Conservation (phyloP, 441 rosid species). For the Euphorbia schlechtendalii region DNA sequence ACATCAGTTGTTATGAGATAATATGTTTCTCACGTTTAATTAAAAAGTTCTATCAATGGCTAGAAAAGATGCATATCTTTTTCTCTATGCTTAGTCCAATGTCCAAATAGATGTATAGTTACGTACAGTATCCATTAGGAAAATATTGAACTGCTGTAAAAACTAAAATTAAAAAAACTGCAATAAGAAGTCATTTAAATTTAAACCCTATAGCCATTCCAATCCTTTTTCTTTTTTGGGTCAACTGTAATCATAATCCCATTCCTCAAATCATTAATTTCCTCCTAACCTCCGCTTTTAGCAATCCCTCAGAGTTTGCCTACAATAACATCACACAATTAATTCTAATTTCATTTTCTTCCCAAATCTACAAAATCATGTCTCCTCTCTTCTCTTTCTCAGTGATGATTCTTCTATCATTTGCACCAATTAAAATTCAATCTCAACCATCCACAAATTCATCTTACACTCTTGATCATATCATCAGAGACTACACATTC, state of each 20-base stretch:
- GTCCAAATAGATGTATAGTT: no score
- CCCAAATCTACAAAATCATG: conserved; percentile 24
- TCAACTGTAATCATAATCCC: conserved; percentile 40
- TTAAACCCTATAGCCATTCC: conserved; percentile 38
- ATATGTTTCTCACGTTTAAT: no score
- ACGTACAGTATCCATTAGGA: no score
- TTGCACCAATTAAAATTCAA: conserved; percentile 22
- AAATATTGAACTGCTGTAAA: no score
- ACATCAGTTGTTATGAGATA: no score
- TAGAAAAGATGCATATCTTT: no score
- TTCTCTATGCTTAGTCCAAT: no score
- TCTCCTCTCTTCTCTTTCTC: conserved; percentile 28
- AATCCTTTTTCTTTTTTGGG: conserved; percentile 16
- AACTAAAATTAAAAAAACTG: not conserved
- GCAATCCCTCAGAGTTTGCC: conserved; percentile 10
- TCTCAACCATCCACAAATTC: conserved; percentile 48
- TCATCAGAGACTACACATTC: conserved; percentile 68
- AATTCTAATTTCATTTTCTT: conserved; percentile 13
- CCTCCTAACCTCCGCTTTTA: conserved; percentile 24
- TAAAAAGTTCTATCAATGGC: no score
- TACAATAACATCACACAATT: not conserved
- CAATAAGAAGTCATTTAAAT: conserved; percentile 12
- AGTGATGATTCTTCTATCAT: conserved; percentile 34
- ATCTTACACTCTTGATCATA: conserved; percentile 51
- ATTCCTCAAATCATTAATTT: conserved; percentile 43